Base-by-base conservation (phyloP, 202 grass and related monocot species). In the Carex arenaria region DNA sequence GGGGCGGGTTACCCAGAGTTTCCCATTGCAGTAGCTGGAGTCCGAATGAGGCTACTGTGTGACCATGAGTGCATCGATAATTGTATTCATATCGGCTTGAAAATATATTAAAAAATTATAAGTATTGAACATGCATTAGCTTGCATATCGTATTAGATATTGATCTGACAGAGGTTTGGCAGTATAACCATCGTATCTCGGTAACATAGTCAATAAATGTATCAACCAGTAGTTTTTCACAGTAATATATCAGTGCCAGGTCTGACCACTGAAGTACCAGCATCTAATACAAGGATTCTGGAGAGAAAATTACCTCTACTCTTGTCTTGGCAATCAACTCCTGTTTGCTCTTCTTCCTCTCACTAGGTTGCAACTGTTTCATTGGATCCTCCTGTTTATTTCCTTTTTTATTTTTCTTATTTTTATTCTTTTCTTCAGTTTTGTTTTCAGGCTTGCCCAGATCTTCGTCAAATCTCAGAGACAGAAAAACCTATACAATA, bases 381-480 rank as follows among this genome's bases (percentile, higher is more conserved):
- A 92, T 95, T 79, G 86, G 67, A 34, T 80, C 92, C 42, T 86
- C 93, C 38, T 86, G 81, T 64, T 90, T 92, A 57, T 76, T 84
- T 88, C 85, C 80, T 71, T 75, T 98, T 91, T 79, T 82, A 80
- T 88, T 89, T 93, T 66, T 62, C 74, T 69, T 84, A 14, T 7
- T 31, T 47, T 85, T 85, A 26, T 26, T 78, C 19, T 85, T 90
- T 90, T 87, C 87, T 72, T 90, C 84, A 59, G 87, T 84, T 67
- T 86, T 84, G 10, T 15, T 86, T 28, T 90, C 85, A 55, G 83
- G 70, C 86, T 95, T 93, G 69, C 87, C 60, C 84, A 99, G 22
- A 93, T 95, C 89, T 82, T 99, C 93, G 88, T 99, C 96, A 85
- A 99, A 95, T 69, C 83, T 95, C 86, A 95, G 90, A 82, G 86